phyloP scores from a whole-genome alignment of 768 basidiomycete genomes.

The Psilocybe cubensis region DNA sequence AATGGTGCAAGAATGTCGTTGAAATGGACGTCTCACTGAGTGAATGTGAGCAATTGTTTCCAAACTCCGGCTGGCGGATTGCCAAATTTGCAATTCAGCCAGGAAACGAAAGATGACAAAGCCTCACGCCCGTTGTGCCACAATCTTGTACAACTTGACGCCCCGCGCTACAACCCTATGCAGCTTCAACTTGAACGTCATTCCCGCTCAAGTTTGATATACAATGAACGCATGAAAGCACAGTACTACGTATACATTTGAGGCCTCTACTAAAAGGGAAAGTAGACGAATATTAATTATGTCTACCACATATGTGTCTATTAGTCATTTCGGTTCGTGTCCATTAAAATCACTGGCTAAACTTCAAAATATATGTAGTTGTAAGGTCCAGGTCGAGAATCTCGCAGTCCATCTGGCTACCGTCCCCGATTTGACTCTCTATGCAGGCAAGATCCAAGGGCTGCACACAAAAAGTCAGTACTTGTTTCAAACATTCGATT shows the following conservation, averaged over 20 bases:
- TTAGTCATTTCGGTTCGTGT: background rate
- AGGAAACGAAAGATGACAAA: slow-evolving; percentile 7
- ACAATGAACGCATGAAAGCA: too few relatives aligned
- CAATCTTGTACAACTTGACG: too few relatives aligned
- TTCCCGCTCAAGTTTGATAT: too few relatives aligned
- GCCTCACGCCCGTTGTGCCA: background rate
- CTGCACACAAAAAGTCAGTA: slow-evolving; percentile 38
- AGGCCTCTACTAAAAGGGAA: background rate
- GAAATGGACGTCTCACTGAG: slow-evolving; percentile 21
- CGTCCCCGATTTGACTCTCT: slow-evolving; percentile 91
- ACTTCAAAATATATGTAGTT: slow-evolving; percentile 35
- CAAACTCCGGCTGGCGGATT: slow-evolving; percentile 46
- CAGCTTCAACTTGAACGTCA: too few relatives aligned
- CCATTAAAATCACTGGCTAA: slow-evolving; percentile 16
- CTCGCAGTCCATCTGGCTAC: slow-evolving; percentile 82
- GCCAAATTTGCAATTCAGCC: slow-evolving; percentile 34
- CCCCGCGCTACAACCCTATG: too few relatives aligned
- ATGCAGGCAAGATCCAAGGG: slow-evolving; percentile 84
- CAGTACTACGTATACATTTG: too few relatives aligned
- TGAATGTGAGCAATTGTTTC: slow-evolving; percentile 33
- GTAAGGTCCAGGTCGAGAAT: slow-evolving; percentile 58
- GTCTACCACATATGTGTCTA: background rate
- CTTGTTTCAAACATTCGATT: slow-evolving; percentile 4
- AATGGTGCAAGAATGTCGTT: slow-evolving; percentile 23
- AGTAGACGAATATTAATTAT: background rate